Base-by-base conservation (phyloP, 1,284 basidiomycete genomes). In the Abortiporus biennis region DNA sequence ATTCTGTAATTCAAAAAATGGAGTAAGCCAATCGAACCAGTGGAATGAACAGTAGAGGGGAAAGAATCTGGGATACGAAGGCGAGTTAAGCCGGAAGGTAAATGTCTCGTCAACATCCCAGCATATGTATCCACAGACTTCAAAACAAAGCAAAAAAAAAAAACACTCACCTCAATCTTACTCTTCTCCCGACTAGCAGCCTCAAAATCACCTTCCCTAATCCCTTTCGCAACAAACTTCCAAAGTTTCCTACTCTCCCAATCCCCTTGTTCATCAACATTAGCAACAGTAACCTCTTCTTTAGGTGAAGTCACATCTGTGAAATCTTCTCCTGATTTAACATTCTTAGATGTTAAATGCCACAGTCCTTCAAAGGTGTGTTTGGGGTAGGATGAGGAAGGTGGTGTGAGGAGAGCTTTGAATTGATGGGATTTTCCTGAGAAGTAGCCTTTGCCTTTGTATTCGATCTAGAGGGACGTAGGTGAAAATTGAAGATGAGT, bases 381-480 rank as follows among this genome's bases (percentile, higher is more conserved):
- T 42, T 72, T 54, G 3, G 67, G 55, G 43, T 67, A 61, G 33
- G 63, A 54, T 16, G 66, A 54, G 30, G 57, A 54, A 16, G 72
- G 66, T 22, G 72, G 63, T 1, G 72, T 64, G 24, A 95, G 63
- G 11, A 73, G 72, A 3, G 95, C 92, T 65, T 93, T 95, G 80
- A 90, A 96, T 8, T 82, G 75, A 67, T 99, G 95, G 2, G 90
- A 80, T 65, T 94, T 96, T 50, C 94, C 93, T 22, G 81, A 80
- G 59, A 97, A 93, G 70, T 94, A 97, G 25, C 91, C 95, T 57
- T 92, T 92, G 65, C 94, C 95, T 56, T 92, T 89, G 76, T 96
- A 98, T 54, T 92, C 87, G 59, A 93, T 83, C 72, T 77, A 43
- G 6, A 6, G 29, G 25, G 6, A 33, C 19, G 40, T 11, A 40